Conservation (phyloP, 2,329 filamentous ascomycete species). For the Paracorniculantispora psalliotae region DNA sequence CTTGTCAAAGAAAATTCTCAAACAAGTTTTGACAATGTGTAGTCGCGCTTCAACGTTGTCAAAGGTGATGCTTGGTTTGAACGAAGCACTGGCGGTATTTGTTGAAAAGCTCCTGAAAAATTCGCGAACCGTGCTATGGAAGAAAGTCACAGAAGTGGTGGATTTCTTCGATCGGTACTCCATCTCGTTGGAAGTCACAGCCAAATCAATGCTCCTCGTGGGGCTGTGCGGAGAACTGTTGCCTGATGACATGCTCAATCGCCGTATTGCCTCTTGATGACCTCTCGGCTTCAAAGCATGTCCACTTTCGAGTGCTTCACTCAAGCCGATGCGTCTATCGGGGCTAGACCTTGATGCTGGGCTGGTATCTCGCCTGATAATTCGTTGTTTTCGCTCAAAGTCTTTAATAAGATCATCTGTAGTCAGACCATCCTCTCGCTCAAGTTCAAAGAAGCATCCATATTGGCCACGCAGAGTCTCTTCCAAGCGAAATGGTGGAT, state of each 20-base stretch:
- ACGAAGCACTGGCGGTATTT: conserved; percentile 14
- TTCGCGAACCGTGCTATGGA: conserved; percentile 34
- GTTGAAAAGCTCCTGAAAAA: conserved; percentile 33
- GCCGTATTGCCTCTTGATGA: conserved; percentile 2
- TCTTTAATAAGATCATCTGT: conserved; percentile 37
- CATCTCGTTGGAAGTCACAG: conserved; percentile 29
- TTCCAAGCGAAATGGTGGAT: conserved; percentile 36
- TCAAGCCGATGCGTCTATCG: neutral
- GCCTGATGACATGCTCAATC: conserved; percentile 7
- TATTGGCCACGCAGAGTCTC: conserved; percentile 41
- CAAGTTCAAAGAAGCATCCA: conserved; percentile 42
- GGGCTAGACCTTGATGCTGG: neutral
- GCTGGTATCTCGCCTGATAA: neutral
- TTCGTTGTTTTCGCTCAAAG: conserved; percentile 28
- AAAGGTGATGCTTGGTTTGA: conserved; percentile 28
- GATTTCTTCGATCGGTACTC: conserved; percentile 39
- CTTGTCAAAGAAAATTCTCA: conserved; percentile 34
- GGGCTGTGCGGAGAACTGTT: conserved; percentile 24
- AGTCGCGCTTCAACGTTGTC: conserved; percentile 29
- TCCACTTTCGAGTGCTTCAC: neutral
- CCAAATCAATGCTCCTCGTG: conserved; percentile 25
- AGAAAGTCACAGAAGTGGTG: conserved; percentile 35
- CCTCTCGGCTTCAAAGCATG: neutral
- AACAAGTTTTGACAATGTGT: conserved; percentile 34
- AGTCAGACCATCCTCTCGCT: conserved; percentile 39